These are phyloP conservation scores for Penicillium occitanis DNA, from an alignment of 2,329 filamentous ascomycete genomes.

Conservation along the genomic window DNA sequence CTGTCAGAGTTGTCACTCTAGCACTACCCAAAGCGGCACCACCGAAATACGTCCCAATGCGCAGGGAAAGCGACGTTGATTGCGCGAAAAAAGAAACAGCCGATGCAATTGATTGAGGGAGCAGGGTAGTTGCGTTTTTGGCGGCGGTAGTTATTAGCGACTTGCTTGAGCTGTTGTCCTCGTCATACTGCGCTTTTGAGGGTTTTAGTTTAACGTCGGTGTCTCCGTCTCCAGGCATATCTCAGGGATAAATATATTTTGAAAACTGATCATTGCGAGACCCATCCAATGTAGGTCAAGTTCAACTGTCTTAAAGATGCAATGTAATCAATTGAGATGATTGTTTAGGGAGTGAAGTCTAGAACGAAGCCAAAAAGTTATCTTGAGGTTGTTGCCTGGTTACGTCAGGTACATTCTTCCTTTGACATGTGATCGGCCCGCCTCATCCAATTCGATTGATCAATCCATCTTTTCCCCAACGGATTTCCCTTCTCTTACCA, in stretches of 20 bases:
- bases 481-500: neutral
- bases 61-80: slow-evolving; percentile 46
- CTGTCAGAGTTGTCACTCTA: slow-evolving; percentile 46
- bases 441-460: neutral
- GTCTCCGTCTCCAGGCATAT: slow-evolving; percentile 10
- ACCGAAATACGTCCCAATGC: slow-evolving; percentile 46
- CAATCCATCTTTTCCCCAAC: neutral
- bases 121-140: slow-evolving; percentile 38
- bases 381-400: slow-evolving; percentile 21
- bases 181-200: neutral
- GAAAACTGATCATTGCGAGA: neutral
- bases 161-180: neutral
- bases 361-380: slow-evolving; percentile 6
- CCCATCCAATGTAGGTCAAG: neutral
- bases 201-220: neutral
- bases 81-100: slow-evolving; percentile 47
- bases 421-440: slow-evolving; percentile 24
- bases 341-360: neutral
- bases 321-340: neutral
- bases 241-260: neutral
- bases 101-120: slow-evolving; percentile 46
- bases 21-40: slow-evolving; percentile 46
- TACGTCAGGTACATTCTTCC: slow-evolving; percentile 17
- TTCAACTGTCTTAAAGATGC: neutral
- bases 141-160: slow-evolving; percentile 25